Percentiles rank a stretch among this genome's conserved stretches.
Conservation (phyloP, 257 asterid genomes). For the Agastache rugosa region DNA sequence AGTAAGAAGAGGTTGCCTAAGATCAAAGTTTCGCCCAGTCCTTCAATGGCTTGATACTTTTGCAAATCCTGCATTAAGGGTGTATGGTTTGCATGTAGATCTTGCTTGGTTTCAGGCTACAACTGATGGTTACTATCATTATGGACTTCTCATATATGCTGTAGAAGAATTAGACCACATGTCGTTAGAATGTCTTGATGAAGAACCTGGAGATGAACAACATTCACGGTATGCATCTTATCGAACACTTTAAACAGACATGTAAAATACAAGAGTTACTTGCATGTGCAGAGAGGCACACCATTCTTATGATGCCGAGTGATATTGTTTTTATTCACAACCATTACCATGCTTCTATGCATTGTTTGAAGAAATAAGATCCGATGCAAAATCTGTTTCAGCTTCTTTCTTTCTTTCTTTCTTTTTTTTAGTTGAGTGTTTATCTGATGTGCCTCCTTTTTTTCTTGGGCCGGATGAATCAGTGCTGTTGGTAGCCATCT, state of each 20-base stretch:
- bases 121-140: constrained; percentile 71
- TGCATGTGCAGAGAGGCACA: neutral
- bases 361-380: neutral
- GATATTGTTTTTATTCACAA: neutral
- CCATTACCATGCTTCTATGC: constrained; percentile 10
- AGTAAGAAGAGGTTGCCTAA: constrained; percentile 86
- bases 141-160: constrained; percentile 77
- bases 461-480: constrained; percentile 33
- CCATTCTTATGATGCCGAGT: neutral
- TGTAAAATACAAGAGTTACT: neutral
- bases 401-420: neutral
- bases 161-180: constrained; percentile 59
- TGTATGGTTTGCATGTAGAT: constrained; percentile 70
- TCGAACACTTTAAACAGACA: neutral
- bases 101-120: constrained; percentile 89
- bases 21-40: constrained; percentile 68
- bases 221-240: constrained; percentile 60
- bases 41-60: constrained; percentile 82
- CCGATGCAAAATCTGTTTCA: neutral
- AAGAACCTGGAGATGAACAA: constrained; percentile 53
- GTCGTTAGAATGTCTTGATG: constrained; percentile 56
- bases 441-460: constrained; percentile 9
- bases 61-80: constrained; percentile 85
- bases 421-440: constrained; percentile 1
- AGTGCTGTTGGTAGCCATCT: constrained; percentile 45